These are phyloP conservation scores for Xerocomellus amylosporus DNA, from an alignment of 768 basidiomycete genomes.

Conservation along the genomic window DNA sequence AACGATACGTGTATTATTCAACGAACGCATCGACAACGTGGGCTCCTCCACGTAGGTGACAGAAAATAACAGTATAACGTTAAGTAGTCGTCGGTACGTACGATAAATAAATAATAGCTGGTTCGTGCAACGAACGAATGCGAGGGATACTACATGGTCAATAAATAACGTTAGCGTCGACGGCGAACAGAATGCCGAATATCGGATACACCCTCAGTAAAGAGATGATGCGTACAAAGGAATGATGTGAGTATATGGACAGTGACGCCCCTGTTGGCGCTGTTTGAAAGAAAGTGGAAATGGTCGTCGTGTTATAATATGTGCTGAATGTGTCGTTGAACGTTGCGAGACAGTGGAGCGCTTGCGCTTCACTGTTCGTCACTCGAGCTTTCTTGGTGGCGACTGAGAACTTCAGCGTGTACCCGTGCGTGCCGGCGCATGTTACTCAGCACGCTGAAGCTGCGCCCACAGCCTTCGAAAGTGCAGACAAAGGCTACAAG, in stretches of 20 bases:
- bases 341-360: slow-evolving; percentile 7
- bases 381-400: slow-evolving; percentile 40
- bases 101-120: slow-evolving; percentile 19
- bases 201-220: slow-evolving; percentile 17
- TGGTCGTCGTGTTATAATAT: background rate
- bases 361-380: slow-evolving; percentile 40
- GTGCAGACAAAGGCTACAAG: slow-evolving; percentile 70
- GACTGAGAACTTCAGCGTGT: slow-evolving; percentile 41
- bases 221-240: slow-evolving; percentile 6
- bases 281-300: background rate
- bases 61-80: slow-evolving; percentile 16
- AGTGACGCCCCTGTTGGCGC: background rate
- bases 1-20: slow-evolving; percentile 1
- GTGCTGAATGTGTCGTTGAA: slow-evolving; percentile 8
- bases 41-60: background rate
- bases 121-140: slow-evolving; percentile 14
- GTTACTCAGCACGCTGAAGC: slow-evolving; percentile 85
- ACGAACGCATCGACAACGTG: background rate
- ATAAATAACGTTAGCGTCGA: slow-evolving; percentile 15
- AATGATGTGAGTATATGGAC: slow-evolving; percentile 11
- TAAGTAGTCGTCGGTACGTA: slow-evolving; percentile 5
- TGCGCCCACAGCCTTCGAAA: slow-evolving; percentile 69
- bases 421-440: slow-evolving; percentile 84
- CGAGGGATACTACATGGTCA: slow-evolving; percentile 13
- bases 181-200: background rate